A percentile compares a stretch with the other conserved stretches of the same genome.
Evolutionary conservation across 345 rosid genomes (phyloP).

Genomic region (Murraya koenigii): DNA sequence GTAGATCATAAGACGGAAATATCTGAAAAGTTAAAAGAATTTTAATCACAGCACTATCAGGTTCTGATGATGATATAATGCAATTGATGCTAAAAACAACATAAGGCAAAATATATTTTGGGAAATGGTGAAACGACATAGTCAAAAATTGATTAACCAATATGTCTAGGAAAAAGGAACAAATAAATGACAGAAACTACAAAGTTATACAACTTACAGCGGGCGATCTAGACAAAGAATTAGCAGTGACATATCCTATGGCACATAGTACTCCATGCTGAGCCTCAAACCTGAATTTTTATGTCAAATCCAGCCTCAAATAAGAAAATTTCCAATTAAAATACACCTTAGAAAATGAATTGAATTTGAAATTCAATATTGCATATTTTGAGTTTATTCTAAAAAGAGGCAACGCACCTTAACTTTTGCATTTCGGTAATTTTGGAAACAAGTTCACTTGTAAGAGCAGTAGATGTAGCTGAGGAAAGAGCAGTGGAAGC

Average conservation of each 20-base stretch:
- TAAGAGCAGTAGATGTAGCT: slow-evolving; percentile 50
- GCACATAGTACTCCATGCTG: slow-evolving; percentile 79
- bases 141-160: neutral
- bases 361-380: neutral
- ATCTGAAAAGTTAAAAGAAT: neutral
- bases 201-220: slow-evolving; percentile 48
- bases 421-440: slow-evolving; percentile 47
- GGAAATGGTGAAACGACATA: neutral
- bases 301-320: slow-evolving; percentile 14
- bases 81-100: slow-evolving; percentile 4
- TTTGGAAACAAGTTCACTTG: slow-evolving; percentile 55
- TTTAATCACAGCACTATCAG: neutral
- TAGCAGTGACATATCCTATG: slow-evolving; percentile 77
- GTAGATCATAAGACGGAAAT: neutral
- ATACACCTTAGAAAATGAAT: neutral
- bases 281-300: slow-evolving; percentile 67
- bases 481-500: slow-evolving; percentile 77
- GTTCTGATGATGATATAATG: neutral
- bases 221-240: slow-evolving; percentile 48
- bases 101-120: neutral
- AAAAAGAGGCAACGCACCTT: slow-evolving; percentile 44
- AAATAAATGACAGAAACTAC: neutral
- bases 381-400: neutral
- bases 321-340: slow-evolving; percentile 1
- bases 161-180: neutral